Evolutionary conservation across 805 yeast genomes (phyloP).

Genomic region (Spathaspora sp.): DNA sequence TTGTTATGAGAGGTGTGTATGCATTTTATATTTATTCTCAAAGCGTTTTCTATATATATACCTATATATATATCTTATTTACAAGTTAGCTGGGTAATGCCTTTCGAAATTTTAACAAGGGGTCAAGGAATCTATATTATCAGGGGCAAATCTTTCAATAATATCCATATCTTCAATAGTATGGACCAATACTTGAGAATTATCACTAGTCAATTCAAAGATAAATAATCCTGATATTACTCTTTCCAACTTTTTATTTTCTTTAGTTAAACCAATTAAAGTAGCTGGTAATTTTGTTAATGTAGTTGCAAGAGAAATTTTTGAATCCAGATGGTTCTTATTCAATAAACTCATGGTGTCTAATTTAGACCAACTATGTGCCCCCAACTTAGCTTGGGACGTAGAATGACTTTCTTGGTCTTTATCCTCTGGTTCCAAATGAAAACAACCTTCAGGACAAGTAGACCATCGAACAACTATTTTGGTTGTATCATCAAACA

Average conservation of each 20-base stretch:
- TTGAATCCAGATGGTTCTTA: neutral
- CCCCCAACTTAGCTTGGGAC: constrained; percentile 35
- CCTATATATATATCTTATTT: neutral
- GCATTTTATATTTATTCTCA: neutral
- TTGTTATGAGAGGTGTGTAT: constrained; percentile 2
- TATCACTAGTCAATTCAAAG: constrained; percentile 58
- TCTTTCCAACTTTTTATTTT: constrained; percentile 31
- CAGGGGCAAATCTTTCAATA: constrained; percentile 39
- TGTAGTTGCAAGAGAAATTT: constrained; percentile 16
- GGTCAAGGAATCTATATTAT: constrained; percentile 16
- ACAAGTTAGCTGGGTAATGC: neutral
- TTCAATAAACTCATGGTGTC: constrained; percentile 22
- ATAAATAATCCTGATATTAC: constrained; percentile 55
- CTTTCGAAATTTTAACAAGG: neutral
- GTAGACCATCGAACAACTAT: constrained; percentile 56
- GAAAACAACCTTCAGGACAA: constrained; percentile 49
- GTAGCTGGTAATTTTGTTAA: constrained; percentile 28
- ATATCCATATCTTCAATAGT: constrained; percentile 66
- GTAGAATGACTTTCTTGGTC: constrained; percentile 20
- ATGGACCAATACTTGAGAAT: constrained; percentile 55
- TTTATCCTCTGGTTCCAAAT: constrained; percentile 23
- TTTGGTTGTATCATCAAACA: constrained; percentile 44
- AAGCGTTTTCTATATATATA: neutral
- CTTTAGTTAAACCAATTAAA: constrained; percentile 29
- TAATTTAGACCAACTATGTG: constrained; percentile 37